phyloP scores from a whole-genome alignment of 768 basidiomycete genomes.

The Boletus rubescentipes region DNA sequence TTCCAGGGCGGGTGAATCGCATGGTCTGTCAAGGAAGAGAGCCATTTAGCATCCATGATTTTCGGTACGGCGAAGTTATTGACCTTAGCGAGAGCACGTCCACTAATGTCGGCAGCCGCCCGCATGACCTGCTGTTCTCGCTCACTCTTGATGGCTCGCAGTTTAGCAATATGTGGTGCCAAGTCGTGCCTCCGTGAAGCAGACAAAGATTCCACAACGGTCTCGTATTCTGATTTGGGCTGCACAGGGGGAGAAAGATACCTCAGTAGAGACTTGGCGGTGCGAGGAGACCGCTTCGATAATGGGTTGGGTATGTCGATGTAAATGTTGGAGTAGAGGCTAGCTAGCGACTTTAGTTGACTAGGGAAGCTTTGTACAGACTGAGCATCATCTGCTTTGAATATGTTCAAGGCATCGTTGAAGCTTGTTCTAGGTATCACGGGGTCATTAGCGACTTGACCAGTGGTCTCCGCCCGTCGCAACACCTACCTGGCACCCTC shows the following conservation, averaged over 20 bases:
- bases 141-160: slow-evolving; percentile 78
- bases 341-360: slow-evolving; percentile 56
- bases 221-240: slow-evolving; percentile 49
- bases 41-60: not conserved
- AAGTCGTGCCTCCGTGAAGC: slow-evolving; percentile 50
- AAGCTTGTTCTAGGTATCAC: slow-evolving; percentile 56
- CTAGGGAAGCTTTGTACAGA: slow-evolving; percentile 55
- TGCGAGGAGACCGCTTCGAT: slow-evolving; percentile 37
- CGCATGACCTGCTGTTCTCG: slow-evolving; percentile 81
- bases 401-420: slow-evolving; percentile 60
- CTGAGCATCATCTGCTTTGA: slow-evolving; percentile 75
- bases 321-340: slow-evolving; percentile 49
- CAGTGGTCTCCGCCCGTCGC: not conserved
- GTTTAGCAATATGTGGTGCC: slow-evolving; percentile 63
- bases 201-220: slow-evolving; percentile 53
- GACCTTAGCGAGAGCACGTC: slow-evolving; percentile 81
- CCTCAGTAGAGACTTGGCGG: slow-evolving; percentile 58
- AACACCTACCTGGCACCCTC: slow-evolving; percentile 77
- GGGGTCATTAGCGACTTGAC: not conserved
- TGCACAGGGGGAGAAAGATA: slow-evolving; percentile 36
- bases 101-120: slow-evolving; percentile 84
- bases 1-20: slow-evolving; percentile 62
- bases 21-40: slow-evolving; percentile 58
- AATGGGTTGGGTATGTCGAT: slow-evolving; percentile 47
- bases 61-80: slow-evolving; percentile 8